phyloP scores from a whole-genome alignment of 495 filamentous ascomycete genomes.

The Cercophora newfieldiana region DNA sequence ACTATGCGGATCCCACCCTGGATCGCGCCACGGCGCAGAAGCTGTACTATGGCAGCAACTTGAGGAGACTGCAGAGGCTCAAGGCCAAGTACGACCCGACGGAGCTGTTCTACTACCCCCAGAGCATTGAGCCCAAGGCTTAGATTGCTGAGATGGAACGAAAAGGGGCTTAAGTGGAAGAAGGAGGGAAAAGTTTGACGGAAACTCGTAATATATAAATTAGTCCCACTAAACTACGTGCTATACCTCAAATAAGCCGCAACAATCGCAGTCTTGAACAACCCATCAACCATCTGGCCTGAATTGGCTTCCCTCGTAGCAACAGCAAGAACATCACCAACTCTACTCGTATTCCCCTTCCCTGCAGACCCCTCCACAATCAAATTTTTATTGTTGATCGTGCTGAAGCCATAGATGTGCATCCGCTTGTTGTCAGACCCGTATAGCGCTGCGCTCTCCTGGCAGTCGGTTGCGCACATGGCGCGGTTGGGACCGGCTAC shows the following conservation, averaged over 20 bases:
- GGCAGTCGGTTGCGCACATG: conserved; percentile 41
- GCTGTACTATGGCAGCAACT: conserved; percentile 54
- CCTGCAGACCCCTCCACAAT: conserved; percentile 31
- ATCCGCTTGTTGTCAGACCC: conserved; percentile 37
- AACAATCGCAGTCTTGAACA: conserved; percentile 8
- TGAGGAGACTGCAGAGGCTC: conserved; percentile 47
- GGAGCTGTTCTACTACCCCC: conserved; percentile 60
- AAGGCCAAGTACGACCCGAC: conserved; percentile 54
- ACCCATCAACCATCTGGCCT: conserved; percentile 7
- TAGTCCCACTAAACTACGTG: too few species aligned
- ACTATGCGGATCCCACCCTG: conserved; percentile 39
- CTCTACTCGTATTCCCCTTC: background rate
- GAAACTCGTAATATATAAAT: background rate
- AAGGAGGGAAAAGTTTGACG: too few species aligned
- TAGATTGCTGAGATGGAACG: background rate
- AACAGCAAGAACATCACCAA: background rate
- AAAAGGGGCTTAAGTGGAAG: background rate
- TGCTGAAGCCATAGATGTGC: conserved; percentile 46
- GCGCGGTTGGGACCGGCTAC: conserved; percentile 40
- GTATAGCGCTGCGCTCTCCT: conserved; percentile 44
- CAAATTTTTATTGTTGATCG: conserved; percentile 46
- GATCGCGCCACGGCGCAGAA: conserved; percentile 34
- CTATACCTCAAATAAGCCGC: conserved; percentile 21
- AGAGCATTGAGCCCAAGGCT: conserved; percentile 40
- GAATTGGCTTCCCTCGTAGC: conserved; percentile 5